Conservation (phyloP, 2,329 filamentous ascomycete species). For the Pezicula radicicola region DNA sequence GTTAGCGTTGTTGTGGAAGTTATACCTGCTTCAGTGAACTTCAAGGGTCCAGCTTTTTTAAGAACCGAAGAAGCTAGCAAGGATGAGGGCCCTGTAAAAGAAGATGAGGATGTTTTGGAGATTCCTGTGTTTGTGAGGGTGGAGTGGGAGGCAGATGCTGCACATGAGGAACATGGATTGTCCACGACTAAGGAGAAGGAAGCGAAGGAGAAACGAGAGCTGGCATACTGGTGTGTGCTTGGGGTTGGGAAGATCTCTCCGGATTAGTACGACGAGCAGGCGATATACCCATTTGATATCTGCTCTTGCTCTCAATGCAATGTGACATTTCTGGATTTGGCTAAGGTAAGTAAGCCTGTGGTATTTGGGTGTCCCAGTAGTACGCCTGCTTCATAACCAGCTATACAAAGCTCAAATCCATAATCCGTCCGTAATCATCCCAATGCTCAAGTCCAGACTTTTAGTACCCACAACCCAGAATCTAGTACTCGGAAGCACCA, state of each 20-base stretch:
- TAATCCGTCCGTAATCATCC: slow-evolving; percentile 21
- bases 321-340: slow-evolving; percentile 7
- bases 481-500: slow-evolving; percentile 77
- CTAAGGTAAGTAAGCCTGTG: slow-evolving; percentile 13
- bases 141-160: slow-evolving; percentile 77
- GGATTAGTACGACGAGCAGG: slow-evolving; percentile 27
- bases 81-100: slow-evolving; percentile 46
- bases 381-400: slow-evolving; percentile 20
- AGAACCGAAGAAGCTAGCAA: slow-evolving; percentile 20
- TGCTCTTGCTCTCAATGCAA: neutral
- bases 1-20: slow-evolving; percentile 92
- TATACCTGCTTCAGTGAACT: slow-evolving; percentile 56
- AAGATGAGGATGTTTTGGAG: slow-evolving; percentile 68
- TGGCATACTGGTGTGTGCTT: slow-evolving; percentile 94
- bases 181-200: slow-evolving; percentile 47
- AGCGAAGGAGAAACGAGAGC: slow-evolving; percentile 74
- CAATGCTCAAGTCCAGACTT: slow-evolving; percentile 22
- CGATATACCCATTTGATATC: slow-evolving; percentile 27
- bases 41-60: slow-evolving; percentile 17
- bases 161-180: slow-evolving; percentile 51
- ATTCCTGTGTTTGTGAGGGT: slow-evolving; percentile 92
- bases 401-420: slow-evolving; percentile 9
- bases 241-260: slow-evolving; percentile 77
- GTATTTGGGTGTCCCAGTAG: slow-evolving; percentile 21
- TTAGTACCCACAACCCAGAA: slow-evolving; percentile 18